Evolutionary conservation across 202 grass and related monocot species (phyloP).

Genomic region (Carex arenaria): DNA sequence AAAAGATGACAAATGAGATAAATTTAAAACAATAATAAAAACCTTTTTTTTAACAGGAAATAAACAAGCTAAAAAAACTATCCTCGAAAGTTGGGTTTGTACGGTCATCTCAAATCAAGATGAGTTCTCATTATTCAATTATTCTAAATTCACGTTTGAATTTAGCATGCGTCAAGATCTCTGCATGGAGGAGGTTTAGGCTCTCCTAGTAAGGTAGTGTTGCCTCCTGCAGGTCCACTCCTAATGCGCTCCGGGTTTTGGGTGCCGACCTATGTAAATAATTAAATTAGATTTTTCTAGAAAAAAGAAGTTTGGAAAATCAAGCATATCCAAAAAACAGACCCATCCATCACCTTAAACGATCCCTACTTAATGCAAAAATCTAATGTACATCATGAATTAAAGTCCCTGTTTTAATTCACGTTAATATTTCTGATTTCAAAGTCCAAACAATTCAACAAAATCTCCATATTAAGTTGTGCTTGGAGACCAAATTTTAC

Average conservation of each 20-base stretch:
- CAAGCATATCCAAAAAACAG: not conserved
- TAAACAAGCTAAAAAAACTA: not conserved
- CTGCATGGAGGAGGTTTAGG: slow-evolving; percentile 80
- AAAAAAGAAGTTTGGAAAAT: not conserved
- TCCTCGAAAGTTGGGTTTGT: not conserved
- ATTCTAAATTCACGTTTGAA: slow-evolving; percentile 17
- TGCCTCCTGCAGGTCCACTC: slow-evolving; percentile 73
- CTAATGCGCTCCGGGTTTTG: slow-evolving; percentile 75
- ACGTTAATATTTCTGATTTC: no score
- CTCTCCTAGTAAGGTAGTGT: slow-evolving; percentile 62
- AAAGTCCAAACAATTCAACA: no score
- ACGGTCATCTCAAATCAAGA: slow-evolving; percentile 18
- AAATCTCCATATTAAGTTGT: no score
- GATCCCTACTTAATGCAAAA: not conserved
- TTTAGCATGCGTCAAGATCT: slow-evolving; percentile 83
- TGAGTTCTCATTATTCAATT: slow-evolving; percentile 26
- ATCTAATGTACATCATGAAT: no score
- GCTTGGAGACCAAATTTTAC: no score
- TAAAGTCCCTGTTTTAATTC: no score
- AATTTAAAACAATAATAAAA: not conserved
- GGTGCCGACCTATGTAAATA: slow-evolving; percentile 55
- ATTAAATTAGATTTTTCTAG: not conserved
- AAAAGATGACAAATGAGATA: not conserved
- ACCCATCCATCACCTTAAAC: not conserved
- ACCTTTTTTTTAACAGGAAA: not conserved